Evolutionary conservation across 495 filamentous ascomycete genomes (phyloP).

Genomic region (Viridothelium virens): DNA sequence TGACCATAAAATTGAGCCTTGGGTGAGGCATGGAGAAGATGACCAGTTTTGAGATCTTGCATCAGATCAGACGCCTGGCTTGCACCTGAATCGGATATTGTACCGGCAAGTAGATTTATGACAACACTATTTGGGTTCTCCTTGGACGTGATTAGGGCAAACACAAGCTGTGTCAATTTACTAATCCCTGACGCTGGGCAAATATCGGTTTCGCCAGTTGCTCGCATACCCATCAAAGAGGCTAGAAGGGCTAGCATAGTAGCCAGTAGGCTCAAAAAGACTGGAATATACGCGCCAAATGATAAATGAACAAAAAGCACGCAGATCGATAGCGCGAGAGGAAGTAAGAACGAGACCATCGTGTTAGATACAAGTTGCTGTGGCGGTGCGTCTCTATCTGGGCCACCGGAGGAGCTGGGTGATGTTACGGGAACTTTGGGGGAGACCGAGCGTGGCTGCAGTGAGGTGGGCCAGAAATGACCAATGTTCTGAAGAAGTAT

Average conservation of each 20-base stretch:
- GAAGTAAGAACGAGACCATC: constrained; percentile 62
- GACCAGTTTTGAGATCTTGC: constrained; percentile 94
- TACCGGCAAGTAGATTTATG: constrained; percentile 86
- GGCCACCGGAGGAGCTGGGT: constrained; percentile 7
- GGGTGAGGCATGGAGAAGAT: constrained; percentile 82
- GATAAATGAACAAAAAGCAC: constrained; percentile 66
- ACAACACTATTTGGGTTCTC: constrained; percentile 69
- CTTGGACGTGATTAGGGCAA: constrained; percentile 73
- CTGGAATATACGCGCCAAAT: constrained; percentile 57
- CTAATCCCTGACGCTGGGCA: constrained; percentile 97
- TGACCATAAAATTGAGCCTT: constrained; percentile 94
- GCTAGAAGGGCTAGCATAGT: constrained; percentile 78
- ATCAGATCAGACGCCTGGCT: constrained; percentile 93
- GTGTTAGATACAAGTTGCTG: constrained; percentile 69
- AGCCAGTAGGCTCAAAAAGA: constrained; percentile 64
- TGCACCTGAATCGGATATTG: constrained; percentile 76
- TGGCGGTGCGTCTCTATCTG: constrained; percentile 57
- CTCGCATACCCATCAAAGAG: constrained; percentile 88
- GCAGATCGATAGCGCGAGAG: constrained; percentile 68
- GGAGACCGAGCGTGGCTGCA: neutral
- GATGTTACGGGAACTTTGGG: constrained; percentile 4
- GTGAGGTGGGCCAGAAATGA: neutral
- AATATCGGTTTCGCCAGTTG: constrained; percentile 87
- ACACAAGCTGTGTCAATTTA: constrained; percentile 89
- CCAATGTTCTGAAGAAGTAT: neutral